Evolutionary conservation across 1,284 basidiomycete genomes (phyloP).

Genomic region (Lentinula novae-zelandiae): DNA sequence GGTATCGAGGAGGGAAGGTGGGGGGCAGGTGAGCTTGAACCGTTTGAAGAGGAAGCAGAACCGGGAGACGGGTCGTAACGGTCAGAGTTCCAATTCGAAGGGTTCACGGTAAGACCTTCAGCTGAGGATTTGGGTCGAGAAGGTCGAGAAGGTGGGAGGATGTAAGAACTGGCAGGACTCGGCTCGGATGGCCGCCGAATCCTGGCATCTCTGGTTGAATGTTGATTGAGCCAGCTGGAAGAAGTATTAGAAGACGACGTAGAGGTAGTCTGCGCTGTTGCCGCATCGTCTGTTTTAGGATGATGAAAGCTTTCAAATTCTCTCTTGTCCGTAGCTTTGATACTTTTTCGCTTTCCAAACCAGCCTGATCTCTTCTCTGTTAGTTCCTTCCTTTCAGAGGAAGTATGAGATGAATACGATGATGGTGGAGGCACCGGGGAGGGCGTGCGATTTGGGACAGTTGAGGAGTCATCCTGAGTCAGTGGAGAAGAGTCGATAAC

Average conservation of each 20-base stretch:
- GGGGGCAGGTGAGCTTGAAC: conserved; percentile 19
- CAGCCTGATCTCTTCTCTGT: conserved; percentile 46
- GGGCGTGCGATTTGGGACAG: background rate
- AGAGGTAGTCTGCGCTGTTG: conserved; percentile 1
- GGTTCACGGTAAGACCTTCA: conserved; percentile 11
- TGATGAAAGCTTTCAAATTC: conserved; percentile 12
- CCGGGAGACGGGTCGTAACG: conserved; percentile 27
- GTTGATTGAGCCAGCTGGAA: conserved; percentile 20
- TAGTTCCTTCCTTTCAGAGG: conserved; percentile 27
- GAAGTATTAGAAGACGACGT: conserved; percentile 15
- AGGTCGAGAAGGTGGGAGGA: background rate
- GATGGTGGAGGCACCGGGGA: background rate
- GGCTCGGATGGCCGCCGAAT: conserved; percentile 13
- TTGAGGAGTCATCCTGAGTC: background rate
- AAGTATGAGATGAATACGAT: background rate
- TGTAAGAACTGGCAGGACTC: background rate
- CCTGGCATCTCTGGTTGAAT: conserved; percentile 20
- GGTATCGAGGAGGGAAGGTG: conserved; percentile 17
- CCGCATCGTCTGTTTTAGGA: conserved; percentile 6
- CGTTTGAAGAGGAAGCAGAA: conserved; percentile 29
- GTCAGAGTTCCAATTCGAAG: conserved; percentile 17
- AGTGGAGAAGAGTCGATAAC: background rate
- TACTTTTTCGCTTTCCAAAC: conserved; percentile 52
- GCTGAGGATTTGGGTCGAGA: conserved; percentile 18
- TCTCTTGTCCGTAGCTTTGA: conserved; percentile 26